A percentile compares a stretch with the other conserved stretches of the same genome.
These are phyloP conservation scores for Brettanomyces bruxellensis DNA, from an alignment of 805 yeast genomes.

Conservation along the genomic window DNA sequence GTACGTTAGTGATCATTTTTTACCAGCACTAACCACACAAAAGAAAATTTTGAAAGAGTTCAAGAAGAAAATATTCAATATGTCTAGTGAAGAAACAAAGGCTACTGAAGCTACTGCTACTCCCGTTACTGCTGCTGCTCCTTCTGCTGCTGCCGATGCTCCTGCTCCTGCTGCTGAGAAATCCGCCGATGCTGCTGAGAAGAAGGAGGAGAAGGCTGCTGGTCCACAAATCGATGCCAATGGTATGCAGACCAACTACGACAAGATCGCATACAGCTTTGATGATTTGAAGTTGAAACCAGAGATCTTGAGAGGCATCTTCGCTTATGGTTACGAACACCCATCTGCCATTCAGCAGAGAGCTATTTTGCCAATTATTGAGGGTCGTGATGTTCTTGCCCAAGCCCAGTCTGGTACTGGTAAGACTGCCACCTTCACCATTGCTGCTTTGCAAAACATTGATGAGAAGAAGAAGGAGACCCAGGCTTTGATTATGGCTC, in stretches of 20 bases:
- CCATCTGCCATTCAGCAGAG: slow-evolving; percentile 98
- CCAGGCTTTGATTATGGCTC: slow-evolving; percentile 88
- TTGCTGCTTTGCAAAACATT: slow-evolving; percentile 82
- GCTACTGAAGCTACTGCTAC: slow-evolving; percentile 1
- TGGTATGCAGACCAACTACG: slow-evolving; percentile 91
- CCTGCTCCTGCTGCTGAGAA: slow-evolving; percentile 6
- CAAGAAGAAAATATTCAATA: slow-evolving; percentile 13
- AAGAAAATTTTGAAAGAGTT: too few species aligned
- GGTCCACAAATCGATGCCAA: slow-evolving; percentile 28
- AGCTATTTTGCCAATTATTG: slow-evolving; percentile 90
- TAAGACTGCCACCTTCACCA: slow-evolving; percentile 96
- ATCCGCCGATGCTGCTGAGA: slow-evolving; percentile 2
- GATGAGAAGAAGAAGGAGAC: slow-evolving; percentile 63
- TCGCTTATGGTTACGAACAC: slow-evolving; percentile 86
- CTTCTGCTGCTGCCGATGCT: neutral
- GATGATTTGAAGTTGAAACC: slow-evolving; percentile 74
- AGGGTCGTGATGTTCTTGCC: slow-evolving; percentile 92
- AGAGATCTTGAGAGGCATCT: slow-evolving; percentile 66
- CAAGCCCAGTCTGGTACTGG: slow-evolving; percentile 99
- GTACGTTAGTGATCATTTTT: too few species aligned
- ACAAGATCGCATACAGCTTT: slow-evolving; percentile 72
- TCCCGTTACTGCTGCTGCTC: neutral
- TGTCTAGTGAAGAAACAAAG: slow-evolving; percentile 42
- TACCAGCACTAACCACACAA: too few species aligned
- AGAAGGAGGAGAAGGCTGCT: neutral